phyloP scores from a whole-genome alignment of 306 rosid genomes.

The Glycine tomentella region DNA sequence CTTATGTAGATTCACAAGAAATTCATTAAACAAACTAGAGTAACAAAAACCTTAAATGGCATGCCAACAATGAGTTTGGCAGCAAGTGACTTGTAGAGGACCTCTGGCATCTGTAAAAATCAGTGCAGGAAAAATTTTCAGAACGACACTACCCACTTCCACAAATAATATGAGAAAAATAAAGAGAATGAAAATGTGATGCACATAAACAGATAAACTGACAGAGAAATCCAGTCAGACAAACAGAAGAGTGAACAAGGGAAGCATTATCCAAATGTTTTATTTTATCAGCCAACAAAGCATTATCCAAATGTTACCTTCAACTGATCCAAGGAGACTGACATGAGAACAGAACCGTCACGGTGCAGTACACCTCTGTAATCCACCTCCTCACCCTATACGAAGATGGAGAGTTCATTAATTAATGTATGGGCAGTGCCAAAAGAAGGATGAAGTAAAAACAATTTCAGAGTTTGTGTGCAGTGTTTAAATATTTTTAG shows the following conservation, averaged over 20 bases:
- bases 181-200: neutral
- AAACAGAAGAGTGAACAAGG: constrained; percentile 30
- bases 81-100: constrained; percentile 89
- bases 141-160: constrained; percentile 13
- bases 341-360: constrained; percentile 97
- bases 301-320: constrained; percentile 61
- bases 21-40: constrained; percentile 38
- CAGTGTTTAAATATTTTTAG: neutral
- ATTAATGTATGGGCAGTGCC: constrained; percentile 14
- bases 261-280: constrained; percentile 32
- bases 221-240: constrained; percentile 5
- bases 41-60: constrained; percentile 88
- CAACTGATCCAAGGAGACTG: constrained; percentile 84
- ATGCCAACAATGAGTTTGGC: constrained; percentile 91
- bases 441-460: constrained; percentile 7
- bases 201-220: constrained; percentile 25
- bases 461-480: neutral
- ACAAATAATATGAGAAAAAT: neutral
- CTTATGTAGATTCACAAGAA: constrained; percentile 41
- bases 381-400: constrained; percentile 96
- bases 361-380: constrained; percentile 94
- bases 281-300: neutral
- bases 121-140: constrained; percentile 18
- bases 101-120: constrained; percentile 76
- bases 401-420: constrained; percentile 35